Base-by-base conservation (phyloP, 129 eudicot genomes). In the Flaveria robusta region DNA sequence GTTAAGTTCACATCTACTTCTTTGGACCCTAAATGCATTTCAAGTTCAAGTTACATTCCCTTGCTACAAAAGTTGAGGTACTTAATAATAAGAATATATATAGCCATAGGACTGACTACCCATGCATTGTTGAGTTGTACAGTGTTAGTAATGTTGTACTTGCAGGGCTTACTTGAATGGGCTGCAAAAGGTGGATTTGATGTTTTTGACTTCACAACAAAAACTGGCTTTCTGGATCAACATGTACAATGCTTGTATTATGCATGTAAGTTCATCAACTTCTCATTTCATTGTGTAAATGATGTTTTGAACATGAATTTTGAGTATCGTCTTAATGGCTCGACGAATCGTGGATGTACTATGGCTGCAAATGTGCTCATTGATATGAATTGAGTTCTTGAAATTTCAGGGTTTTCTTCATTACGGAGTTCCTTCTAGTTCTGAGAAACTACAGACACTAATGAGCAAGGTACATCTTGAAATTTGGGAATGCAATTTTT, bases 141-240 rank as follows among this genome's bases (percentile, higher is more conserved):
- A 8, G 9, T 59, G 77, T 34, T 51, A 54, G 12, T 64, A 50
- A 29, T 64, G 45, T 31, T 77, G 74, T 82, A 43, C 42, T 62
- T 72, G 9, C 84, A 94, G 98, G 87, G 79, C 79, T 16, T 84
- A 88, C 67, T 71, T 91, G 87, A 87, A 87, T 51, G 87, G 83
- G 62, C 89, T 94, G 11, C 96, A 89, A 81, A 89, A 86, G 83
- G 93, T 94, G 89, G 98, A 94, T 76, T 83, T 94, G 79, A 81
- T 90, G 87, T 81, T 83, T 80, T 76, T 94, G 85, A 85, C 83
- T 49, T 74, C 85, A 42, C 91, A 87, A 18, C 98, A 94, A 59
- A 94, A 94, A 77, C 77, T 94, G 51, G 97, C 98, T 2, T 94
- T 94, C 79, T 94, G 98, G 98, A 91, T 94, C 86, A 94, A 91